Percentiles rank a stretch among this genome's conserved stretches.
Conservation (phyloP, 768 basidiomycete genomes). For the Kwoniella heveanensis region DNA sequence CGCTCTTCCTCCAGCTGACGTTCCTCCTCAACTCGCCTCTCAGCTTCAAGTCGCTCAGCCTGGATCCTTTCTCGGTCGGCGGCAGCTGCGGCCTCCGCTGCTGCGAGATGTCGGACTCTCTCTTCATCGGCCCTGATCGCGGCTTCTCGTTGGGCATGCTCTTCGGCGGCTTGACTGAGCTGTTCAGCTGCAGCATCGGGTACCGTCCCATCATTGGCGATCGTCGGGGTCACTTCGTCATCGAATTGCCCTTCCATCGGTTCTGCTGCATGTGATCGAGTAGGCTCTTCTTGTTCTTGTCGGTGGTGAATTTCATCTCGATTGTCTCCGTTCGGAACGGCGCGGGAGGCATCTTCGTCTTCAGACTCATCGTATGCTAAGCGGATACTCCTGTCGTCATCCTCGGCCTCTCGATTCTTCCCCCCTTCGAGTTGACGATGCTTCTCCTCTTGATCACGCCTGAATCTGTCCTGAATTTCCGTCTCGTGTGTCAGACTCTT, state of each 20-base stretch:
- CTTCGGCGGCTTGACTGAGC: slow-evolving; percentile 14
- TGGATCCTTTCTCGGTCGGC: slow-evolving; percentile 19
- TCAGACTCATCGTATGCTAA: slow-evolving; percentile 45
- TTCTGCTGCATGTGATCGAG: not conserved
- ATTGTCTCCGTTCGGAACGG: not conserved
- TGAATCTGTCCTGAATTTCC: slow-evolving; percentile 41
- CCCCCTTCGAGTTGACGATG: not conserved
- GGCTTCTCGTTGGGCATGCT: slow-evolving; percentile 14
- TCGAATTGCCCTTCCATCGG: slow-evolving; percentile 2
- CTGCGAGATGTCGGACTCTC: slow-evolving; percentile 3
- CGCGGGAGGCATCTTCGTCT: slow-evolving; percentile 6
- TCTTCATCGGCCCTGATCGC: slow-evolving; percentile 17
- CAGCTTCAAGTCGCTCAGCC: slow-evolving; percentile 11
- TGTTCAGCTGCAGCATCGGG: slow-evolving; percentile 6
- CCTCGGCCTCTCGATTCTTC: slow-evolving; percentile 24
- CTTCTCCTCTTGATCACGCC: slow-evolving; percentile 32
- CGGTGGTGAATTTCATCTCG: not conserved
- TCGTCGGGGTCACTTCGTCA: slow-evolving; percentile 1
- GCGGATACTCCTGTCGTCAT: slow-evolving; percentile 28
- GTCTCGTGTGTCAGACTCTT: slow-evolving; percentile 34
- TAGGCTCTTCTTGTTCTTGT: not conserved
- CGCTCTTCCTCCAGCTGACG: slow-evolving; percentile 18
- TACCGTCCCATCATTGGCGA: not conserved
- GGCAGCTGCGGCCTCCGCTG: not conserved
- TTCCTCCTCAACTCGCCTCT: slow-evolving; percentile 12